phyloP scores from a whole-genome alignment of 2,329 filamentous ascomycete species.

The Pyricularia grisea region DNA sequence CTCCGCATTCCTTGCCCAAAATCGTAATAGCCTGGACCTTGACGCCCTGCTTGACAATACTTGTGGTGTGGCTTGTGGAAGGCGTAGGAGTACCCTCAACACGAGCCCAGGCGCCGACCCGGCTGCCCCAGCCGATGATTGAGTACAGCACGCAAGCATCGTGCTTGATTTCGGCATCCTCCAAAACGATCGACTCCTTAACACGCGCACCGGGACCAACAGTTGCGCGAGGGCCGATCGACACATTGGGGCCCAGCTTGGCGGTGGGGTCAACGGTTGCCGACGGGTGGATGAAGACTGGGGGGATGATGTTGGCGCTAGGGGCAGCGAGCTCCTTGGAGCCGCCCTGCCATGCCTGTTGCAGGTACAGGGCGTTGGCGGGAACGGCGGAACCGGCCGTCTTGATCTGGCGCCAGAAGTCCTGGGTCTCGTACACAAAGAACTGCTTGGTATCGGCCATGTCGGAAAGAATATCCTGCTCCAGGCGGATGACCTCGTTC shows the following conservation, averaged over 20 bases:
- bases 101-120: slow-evolving; percentile 93
- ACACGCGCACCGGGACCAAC: slow-evolving; percentile 83
- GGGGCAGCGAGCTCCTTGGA: slow-evolving; percentile 75
- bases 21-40: slow-evolving; percentile 99
- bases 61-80: slow-evolving; percentile 80
- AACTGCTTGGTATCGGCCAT: slow-evolving; percentile 96
- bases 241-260: slow-evolving; percentile 95
- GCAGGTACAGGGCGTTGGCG: slow-evolving; percentile 91
- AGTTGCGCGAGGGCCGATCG: slow-evolving; percentile 78
- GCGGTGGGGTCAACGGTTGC: slow-evolving; percentile 88
- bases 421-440: slow-evolving; percentile 96
- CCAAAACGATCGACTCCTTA: slow-evolving; percentile 93
- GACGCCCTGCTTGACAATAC: slow-evolving; percentile 93
- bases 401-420: slow-evolving; percentile 99
- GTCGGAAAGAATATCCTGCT: slow-evolving; percentile 94
- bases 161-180: slow-evolving; percentile 92
- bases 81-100: slow-evolving; percentile 92
- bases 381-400: slow-evolving; percentile 94
- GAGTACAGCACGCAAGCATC: slow-evolving; percentile 92
- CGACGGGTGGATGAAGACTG: slow-evolving; percentile 90
- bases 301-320: slow-evolving; percentile 79
- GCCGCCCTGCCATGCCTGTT: slow-evolving; percentile 79
- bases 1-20: slow-evolving; percentile 87
- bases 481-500: slow-evolving; percentile 83
- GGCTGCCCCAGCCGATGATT: slow-evolving; percentile 95